Percentiles rank a stretch among this genome's conserved stretches.
Evolutionary conservation across 2,329 filamentous ascomycete genomes (phyloP).

Genomic region (Xylaria hypoxylon): DNA sequence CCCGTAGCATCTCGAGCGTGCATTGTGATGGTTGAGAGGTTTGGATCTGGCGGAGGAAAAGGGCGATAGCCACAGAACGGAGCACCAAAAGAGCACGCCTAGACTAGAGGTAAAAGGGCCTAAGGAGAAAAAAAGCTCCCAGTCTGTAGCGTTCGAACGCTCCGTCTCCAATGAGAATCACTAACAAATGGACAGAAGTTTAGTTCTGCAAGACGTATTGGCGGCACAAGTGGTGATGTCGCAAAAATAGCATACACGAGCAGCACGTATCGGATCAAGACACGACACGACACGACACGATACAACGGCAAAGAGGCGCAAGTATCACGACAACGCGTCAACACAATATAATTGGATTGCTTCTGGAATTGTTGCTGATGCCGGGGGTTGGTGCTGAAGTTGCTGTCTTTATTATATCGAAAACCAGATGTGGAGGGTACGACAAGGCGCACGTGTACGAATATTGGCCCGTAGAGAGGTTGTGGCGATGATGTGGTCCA

Average conservation of each 20-base stretch:
- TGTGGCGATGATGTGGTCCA: neutral
- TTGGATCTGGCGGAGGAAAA: slow-evolving; percentile 1
- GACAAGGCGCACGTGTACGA: neutral
- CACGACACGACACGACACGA: neutral
- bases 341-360: slow-evolving; percentile 8
- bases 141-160: slow-evolving; percentile 16
- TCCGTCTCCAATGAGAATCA: slow-evolving; percentile 25
- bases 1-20: slow-evolving; percentile 67
- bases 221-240: slow-evolving; percentile 15
- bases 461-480: neutral
- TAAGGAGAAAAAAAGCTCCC: neutral
- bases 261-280: slow-evolving; percentile 12
- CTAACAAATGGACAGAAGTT: slow-evolving; percentile 17
- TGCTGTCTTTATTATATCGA: slow-evolving; percentile 4
- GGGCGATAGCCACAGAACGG: slow-evolving; percentile 5
- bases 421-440: neutral
- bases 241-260: slow-evolving; percentile 10
- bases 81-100: slow-evolving; percentile 9
- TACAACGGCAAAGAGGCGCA: slow-evolving; percentile 6
- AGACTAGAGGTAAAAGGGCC: slow-evolving; percentile 1
- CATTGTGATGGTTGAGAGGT: slow-evolving; percentile 54
- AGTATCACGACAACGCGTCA: slow-evolving; percentile 6
- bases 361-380: neutral
- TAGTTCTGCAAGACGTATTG: slow-evolving; percentile 6
- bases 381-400: neutral